phyloP scores from a whole-genome alignment of 495 filamentous ascomycete genomes.

The Xylaria flabelliformis region DNA sequence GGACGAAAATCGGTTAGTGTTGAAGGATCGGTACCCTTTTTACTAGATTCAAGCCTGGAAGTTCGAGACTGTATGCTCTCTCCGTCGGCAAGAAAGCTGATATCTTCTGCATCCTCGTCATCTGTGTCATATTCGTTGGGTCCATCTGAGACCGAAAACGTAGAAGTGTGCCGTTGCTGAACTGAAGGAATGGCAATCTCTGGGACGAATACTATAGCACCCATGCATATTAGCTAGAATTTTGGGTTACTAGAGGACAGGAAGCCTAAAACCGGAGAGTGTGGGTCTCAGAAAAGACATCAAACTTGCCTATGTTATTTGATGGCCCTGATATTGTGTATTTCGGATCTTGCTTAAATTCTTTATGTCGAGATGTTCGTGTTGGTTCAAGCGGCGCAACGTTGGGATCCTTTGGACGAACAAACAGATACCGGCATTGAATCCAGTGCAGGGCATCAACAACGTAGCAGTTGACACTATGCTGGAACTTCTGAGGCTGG shows the following conservation, averaged over 20 bases:
- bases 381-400: not conserved
- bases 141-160: conserved; percentile 24
- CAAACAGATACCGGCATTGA: conserved; percentile 87
- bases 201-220: conserved; percentile 28
- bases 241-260: not conserved
- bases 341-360: conserved; percentile 33
- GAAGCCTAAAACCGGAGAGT: not conserved
- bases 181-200: conserved; percentile 30
- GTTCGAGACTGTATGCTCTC: conserved; percentile 35
- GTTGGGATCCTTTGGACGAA: conserved; percentile 37
- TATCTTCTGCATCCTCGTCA: conserved; percentile 60
- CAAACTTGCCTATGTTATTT: not conserved
- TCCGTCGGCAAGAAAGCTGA: conserved; percentile 52
- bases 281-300: not conserved
- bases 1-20: conserved; percentile 64
- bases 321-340: conserved; percentile 10
- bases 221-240: not conserved
- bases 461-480: conserved; percentile 66
- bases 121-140: conserved; percentile 47
- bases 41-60: not conserved
- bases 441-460: conserved; percentile 85
- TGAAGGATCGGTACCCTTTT: not conserved
- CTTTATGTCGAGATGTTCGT: not conserved
- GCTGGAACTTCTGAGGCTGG: conserved; percentile 65
- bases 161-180: not conserved